These are phyloP conservation scores for Amesomyces nigricolor DNA, from an alignment of 2,329 filamentous ascomycete species.

Conservation along the genomic window DNA sequence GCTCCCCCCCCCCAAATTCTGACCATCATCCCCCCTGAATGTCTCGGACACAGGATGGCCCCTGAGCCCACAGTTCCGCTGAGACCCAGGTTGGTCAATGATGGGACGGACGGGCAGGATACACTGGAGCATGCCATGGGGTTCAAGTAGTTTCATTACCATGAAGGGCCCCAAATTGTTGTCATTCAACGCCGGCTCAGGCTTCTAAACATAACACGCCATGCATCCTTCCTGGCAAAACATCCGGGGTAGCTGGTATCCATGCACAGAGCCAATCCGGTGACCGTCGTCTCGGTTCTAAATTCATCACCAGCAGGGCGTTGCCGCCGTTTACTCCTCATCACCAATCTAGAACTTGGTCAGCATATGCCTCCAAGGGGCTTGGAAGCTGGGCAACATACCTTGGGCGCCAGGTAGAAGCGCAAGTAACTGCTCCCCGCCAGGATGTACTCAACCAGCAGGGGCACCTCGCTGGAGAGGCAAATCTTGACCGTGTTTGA, in stretches of 20 bases:
- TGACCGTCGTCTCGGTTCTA: slow-evolving; percentile 11
- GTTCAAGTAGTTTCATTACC: slow-evolving; percentile 15
- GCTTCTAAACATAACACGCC: not conserved
- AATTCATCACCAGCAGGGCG: slow-evolving; percentile 2
- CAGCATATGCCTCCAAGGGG: slow-evolving; percentile 12
- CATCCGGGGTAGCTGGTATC: slow-evolving; percentile 9
- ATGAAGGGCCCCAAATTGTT: slow-evolving; percentile 8
- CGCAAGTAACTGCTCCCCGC: slow-evolving; percentile 80
- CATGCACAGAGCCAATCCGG: slow-evolving; percentile 13
- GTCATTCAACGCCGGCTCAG: slow-evolving; percentile 5
- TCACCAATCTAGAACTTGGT: slow-evolving; percentile 33
- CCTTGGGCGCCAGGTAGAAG: slow-evolving; percentile 98
- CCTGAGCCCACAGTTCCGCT: not conserved
- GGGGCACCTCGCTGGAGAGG: slow-evolving; percentile 91
- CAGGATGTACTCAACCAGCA: slow-evolving; percentile 87
- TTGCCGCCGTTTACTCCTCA: slow-evolving; percentile 31
- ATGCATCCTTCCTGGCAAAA: slow-evolving; percentile 9
- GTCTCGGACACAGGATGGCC: not conserved
- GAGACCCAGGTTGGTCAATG: not conserved
- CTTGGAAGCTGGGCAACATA: slow-evolving; percentile 37
- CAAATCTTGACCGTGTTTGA: slow-evolving; percentile 82
- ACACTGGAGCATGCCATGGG: not conserved
- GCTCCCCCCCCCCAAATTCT: not conserved
- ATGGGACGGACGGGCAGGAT: not conserved
- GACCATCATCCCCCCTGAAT: not conserved